Percentiles rank a stretch among this genome's conserved stretches.
These are phyloP conservation scores for Yamadazyma conglobata DNA, from an alignment of 1,139 yeast species.

Conservation along the genomic window DNA sequence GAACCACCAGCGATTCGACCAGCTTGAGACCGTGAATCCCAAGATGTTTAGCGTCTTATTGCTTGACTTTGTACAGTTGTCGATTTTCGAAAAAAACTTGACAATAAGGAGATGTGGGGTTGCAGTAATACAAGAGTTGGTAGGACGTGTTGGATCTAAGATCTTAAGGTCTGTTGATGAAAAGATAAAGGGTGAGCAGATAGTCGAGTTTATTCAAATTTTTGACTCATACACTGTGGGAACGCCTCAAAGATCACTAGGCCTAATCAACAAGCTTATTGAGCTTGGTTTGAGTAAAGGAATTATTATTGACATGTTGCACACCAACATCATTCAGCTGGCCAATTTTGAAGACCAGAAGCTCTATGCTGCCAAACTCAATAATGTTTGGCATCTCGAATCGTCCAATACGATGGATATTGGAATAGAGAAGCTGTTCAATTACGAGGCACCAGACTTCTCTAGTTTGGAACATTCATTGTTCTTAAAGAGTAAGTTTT, in stretches of 20 bases:
- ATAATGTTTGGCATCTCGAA: slow-evolving; percentile 5
- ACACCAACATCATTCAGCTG: slow-evolving; percentile 18
- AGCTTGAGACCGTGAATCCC: slow-evolving; percentile 12
- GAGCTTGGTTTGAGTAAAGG: slow-evolving; percentile 24
- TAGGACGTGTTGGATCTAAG: slow-evolving; percentile 65
- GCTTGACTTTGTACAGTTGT: slow-evolving; percentile 45
- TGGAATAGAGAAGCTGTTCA: slow-evolving; percentile 5
- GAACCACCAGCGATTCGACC: slow-evolving; percentile 19
- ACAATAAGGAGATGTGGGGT: slow-evolving; percentile 76
- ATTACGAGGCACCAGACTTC: slow-evolving; percentile 1
- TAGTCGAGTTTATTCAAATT: slow-evolving; percentile 55
- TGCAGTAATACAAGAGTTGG: slow-evolving; percentile 81
- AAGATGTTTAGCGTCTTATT: slow-evolving; percentile 25
- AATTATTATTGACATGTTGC: slow-evolving; percentile 27
- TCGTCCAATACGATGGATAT: slow-evolving; percentile 6
- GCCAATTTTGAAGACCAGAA: slow-evolving; percentile 37
- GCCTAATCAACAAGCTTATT: slow-evolving; percentile 22
- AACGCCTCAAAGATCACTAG: slow-evolving; percentile 23
- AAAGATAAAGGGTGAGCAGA: slow-evolving; percentile 27
- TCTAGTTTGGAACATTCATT: slow-evolving; percentile 3
- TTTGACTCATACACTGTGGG: slow-evolving; percentile 26
- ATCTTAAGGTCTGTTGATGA: slow-evolving; percentile 14
- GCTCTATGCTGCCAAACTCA: slow-evolving; percentile 9
- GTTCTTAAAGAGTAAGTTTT: slow-evolving; percentile 8
- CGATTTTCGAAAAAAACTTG: slow-evolving; percentile 71